Conservation (phyloP, 257 asterid genomes). For the Parsonsia alboflavescens region DNA sequence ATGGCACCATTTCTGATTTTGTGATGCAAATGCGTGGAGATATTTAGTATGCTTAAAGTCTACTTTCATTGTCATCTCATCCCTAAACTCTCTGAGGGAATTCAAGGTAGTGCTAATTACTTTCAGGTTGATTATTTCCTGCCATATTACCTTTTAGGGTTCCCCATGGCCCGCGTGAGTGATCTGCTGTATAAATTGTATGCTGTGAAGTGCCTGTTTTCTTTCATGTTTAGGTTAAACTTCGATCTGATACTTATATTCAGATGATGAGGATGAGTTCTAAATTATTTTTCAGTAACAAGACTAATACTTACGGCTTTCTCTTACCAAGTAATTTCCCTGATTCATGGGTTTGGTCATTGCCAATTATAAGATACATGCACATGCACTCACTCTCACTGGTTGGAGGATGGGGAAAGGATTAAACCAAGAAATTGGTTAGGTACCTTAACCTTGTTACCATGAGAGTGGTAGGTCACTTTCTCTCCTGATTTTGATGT, state of each 20-base stretch:
- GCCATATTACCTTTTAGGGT: not conserved
- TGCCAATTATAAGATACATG: not conserved
- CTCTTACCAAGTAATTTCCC: not conserved
- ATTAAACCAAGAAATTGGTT: not conserved
- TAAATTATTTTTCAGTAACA: not conserved
- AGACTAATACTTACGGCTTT: not conserved
- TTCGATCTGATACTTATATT: not conserved
- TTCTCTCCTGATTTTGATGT: not conserved
- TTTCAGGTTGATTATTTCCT: not conserved
- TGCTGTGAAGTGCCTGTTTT: not conserved
- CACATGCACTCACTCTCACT: not conserved
- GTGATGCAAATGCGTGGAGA: not conserved
- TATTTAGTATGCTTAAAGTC: not conserved
- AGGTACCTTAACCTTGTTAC: not conserved
- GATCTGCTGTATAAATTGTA: not conserved
- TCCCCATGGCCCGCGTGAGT: not conserved
- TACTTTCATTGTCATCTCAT: not conserved
- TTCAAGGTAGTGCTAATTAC: not conserved
- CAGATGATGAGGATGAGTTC: not conserved
- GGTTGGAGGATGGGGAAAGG: not conserved
- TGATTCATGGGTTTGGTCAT: not conserved
- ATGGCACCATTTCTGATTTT: not conserved
- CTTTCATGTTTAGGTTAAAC: not conserved
- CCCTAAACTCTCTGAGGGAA: not conserved
- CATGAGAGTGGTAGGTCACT: not conserved